Conservation (phyloP, 179 eudicot species). For the Dionaea muscipula region DNA sequence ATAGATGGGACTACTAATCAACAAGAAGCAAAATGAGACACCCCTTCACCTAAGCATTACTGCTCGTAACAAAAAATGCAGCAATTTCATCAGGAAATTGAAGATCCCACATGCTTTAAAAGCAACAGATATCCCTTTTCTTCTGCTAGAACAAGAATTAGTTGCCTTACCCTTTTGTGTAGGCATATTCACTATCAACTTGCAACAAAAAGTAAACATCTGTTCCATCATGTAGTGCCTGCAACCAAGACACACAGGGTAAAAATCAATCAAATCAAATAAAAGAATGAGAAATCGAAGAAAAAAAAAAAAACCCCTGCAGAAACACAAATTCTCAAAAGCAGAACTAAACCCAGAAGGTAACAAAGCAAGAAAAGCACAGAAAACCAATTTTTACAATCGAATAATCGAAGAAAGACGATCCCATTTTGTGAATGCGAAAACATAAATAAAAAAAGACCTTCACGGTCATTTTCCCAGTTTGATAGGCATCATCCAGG, state of each 20-base stretch:
- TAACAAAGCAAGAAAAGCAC: no score
- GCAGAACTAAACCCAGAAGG: no score
- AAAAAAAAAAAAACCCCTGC: not conserved
- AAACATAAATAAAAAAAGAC: slow-evolving; percentile 14
- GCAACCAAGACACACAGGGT: slow-evolving; percentile 10
- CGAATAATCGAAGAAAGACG: no score
- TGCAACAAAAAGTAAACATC: slow-evolving; percentile 70
- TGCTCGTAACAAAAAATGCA: not conserved
- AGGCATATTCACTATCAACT: slow-evolving; percentile 63
- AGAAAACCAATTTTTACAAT: no score
- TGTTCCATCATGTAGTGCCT: slow-evolving; percentile 83
- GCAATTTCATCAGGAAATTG: slow-evolving; percentile 7
- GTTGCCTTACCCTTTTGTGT: slow-evolving; percentile 50
- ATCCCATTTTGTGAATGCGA: slow-evolving; percentile 1
- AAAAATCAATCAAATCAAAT: slow-evolving; percentile 1
- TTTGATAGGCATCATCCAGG: slow-evolving; percentile 46
- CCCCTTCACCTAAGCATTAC: no score
- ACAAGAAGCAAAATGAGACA: no score
- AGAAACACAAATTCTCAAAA: not conserved
- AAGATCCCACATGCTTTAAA: no score
- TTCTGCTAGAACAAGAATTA: not conserved
- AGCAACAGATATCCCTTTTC: not conserved
- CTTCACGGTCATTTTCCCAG: slow-evolving; percentile 69
- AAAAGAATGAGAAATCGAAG: not conserved
- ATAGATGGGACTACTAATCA: not conserved